phyloP scores from a whole-genome alignment of 805 yeast species.

The Nakazawaea pomicola region DNA sequence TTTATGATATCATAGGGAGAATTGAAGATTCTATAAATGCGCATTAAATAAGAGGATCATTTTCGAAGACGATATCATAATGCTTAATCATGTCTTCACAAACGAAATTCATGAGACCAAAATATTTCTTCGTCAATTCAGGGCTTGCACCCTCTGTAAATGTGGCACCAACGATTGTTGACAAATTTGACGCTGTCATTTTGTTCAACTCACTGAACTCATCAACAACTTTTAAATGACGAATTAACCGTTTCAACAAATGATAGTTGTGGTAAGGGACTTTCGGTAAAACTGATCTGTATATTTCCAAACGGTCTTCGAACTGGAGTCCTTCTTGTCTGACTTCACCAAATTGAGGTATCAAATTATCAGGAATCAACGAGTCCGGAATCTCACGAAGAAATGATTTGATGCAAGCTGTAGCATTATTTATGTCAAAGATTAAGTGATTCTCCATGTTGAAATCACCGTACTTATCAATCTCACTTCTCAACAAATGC shows the following conservation, averaged over 20 bases:
- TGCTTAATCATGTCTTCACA: constrained; percentile 45
- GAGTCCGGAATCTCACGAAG: constrained; percentile 87
- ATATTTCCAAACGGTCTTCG: constrained; percentile 20
- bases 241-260: constrained; percentile 59
- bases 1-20: not conserved
- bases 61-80: constrained; percentile 32
- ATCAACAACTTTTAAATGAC: constrained; percentile 68
- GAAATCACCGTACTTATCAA: constrained; percentile 42
- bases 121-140: constrained; percentile 39
- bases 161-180: constrained; percentile 78
- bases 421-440: constrained; percentile 78
- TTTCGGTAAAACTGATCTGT: constrained; percentile 20
- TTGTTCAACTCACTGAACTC: constrained; percentile 63
- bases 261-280: constrained; percentile 67
- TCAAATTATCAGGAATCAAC: constrained; percentile 60
- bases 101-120: constrained; percentile 50
- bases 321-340: constrained; percentile 17
- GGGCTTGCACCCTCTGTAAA: constrained; percentile 51
- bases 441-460: constrained; percentile 35
- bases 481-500: constrained; percentile 34
- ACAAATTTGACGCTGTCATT: constrained; percentile 86
- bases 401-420: constrained; percentile 82
- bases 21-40: not conserved
- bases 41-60: not conserved
- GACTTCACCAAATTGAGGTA: constrained; percentile 48